Evolutionary conservation across 2,329 filamentous ascomycete species (phyloP).

Genomic region (Amylocarpus encephaloides): DNA sequence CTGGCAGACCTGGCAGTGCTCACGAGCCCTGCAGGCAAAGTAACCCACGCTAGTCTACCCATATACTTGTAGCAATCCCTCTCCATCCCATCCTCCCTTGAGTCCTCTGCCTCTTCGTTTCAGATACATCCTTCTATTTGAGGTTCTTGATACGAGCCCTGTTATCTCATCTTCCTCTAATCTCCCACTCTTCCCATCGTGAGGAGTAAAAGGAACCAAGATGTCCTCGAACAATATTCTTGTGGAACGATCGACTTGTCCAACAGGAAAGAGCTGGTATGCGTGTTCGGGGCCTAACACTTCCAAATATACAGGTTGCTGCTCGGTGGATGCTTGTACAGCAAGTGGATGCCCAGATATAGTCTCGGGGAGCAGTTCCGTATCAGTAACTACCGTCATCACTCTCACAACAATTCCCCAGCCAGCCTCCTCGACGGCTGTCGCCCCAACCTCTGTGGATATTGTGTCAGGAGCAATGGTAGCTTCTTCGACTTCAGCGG

Average conservation of each 20-base stretch:
- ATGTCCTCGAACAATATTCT: slow-evolving; percentile 3
- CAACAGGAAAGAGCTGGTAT: slow-evolving; percentile 32
- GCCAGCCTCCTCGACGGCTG: slow-evolving; percentile 2
- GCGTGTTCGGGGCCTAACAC: slow-evolving; percentile 30
- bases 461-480: not conserved
- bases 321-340: slow-evolving; percentile 38
- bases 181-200: not conserved
- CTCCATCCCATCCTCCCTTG: slow-evolving; percentile 1
- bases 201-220: slow-evolving; percentile 1
- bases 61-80: slow-evolving; percentile 6
- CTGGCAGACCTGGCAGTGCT: not conserved
- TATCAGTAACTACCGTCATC: slow-evolving; percentile 2
- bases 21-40: not conserved
- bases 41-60: not conserved
- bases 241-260: not conserved
- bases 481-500: not conserved
- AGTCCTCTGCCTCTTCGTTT: slow-evolving; percentile 1
- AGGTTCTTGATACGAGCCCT: not conserved
- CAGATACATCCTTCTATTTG: slow-evolving; percentile 5
- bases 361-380: not conserved
- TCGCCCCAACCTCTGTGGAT: not conserved
- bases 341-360: slow-evolving; percentile 29
- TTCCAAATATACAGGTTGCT: slow-evolving; percentile 39
- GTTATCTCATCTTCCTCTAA: not conserved
- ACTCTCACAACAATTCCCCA: slow-evolving; percentile 3